Conservation (phyloP, 2,329 filamentous ascomycete species). For the Hypoxylon sp. region DNA sequence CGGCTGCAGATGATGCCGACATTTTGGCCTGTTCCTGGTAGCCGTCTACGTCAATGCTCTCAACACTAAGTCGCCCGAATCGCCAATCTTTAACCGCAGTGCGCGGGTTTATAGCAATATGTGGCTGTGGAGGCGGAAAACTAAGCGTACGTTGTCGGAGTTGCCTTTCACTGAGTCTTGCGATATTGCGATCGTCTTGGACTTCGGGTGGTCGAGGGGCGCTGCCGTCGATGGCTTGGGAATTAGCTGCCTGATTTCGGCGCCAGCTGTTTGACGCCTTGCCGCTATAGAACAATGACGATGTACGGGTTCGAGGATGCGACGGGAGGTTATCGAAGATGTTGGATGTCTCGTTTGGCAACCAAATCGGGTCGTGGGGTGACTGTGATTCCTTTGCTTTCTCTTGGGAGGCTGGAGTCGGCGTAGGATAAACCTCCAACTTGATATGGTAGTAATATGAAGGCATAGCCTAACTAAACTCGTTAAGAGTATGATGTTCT, state of each 20-base stretch:
- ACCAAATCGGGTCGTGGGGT: slow-evolving; percentile 60
- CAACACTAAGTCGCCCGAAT: slow-evolving; percentile 82
- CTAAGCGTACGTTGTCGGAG: slow-evolving; percentile 58
- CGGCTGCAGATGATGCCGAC: slow-evolving; percentile 63
- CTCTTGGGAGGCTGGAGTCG: slow-evolving; percentile 54
- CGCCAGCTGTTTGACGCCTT: slow-evolving; percentile 29
- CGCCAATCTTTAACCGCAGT: slow-evolving; percentile 79
- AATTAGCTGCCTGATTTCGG: slow-evolving; percentile 38
- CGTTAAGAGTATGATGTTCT: slow-evolving; percentile 19
- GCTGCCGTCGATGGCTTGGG: slow-evolving; percentile 64
- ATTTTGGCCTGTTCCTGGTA: slow-evolving; percentile 52
- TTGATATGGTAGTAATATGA: slow-evolving; percentile 77
- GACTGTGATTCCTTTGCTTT: slow-evolving; percentile 30
- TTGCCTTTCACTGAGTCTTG: slow-evolving; percentile 59
- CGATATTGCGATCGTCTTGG: slow-evolving; percentile 56
- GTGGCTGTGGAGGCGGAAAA: slow-evolving; percentile 61
- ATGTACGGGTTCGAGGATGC: slow-evolving; percentile 57
- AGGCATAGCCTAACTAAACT: slow-evolving; percentile 64
- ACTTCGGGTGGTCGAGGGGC: slow-evolving; percentile 55
- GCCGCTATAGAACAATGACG: slow-evolving; percentile 19
- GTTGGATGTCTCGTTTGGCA: slow-evolving; percentile 63
- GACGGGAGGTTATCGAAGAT: slow-evolving; percentile 71
- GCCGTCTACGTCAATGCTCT: slow-evolving; percentile 81
- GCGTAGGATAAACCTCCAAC: slow-evolving; percentile 72
- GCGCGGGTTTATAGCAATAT: slow-evolving; percentile 62